Evolutionary conservation across 495 filamentous ascomycete genomes (phyloP).

Genomic region (Trichoderma asperelloides): DNA sequence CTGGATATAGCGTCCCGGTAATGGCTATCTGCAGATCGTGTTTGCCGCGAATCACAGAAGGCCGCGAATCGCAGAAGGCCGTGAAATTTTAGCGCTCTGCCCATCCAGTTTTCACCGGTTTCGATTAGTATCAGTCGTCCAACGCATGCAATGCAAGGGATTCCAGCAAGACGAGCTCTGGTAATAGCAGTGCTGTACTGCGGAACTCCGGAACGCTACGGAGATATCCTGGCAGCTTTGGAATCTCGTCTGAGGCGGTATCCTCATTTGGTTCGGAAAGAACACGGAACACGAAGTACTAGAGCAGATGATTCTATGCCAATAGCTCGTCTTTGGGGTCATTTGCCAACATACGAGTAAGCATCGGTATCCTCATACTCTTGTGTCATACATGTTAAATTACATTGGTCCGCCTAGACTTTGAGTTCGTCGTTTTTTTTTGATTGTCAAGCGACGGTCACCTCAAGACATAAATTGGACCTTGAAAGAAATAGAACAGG

Average conservation of each 20-base stretch:
- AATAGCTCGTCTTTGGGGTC: no score
- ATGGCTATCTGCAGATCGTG: background rate
- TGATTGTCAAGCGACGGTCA: no score
- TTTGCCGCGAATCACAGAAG: conserved; percentile 1
- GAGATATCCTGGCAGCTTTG: background rate
- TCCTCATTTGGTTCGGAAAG: background rate
- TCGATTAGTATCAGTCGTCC: background rate
- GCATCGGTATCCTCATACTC: no score
- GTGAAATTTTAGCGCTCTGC: background rate
- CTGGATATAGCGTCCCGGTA: background rate
- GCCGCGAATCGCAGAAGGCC: background rate
- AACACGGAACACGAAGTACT: no score
- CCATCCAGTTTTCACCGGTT: background rate
- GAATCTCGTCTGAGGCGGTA: background rate
- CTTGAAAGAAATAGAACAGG: no score
- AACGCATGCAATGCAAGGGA: background rate
- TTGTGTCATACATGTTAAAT: no score
- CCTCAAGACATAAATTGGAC: no score
- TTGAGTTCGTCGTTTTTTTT: no score
- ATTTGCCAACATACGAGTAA: no score
- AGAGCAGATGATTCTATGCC: no score
- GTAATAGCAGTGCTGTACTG: background rate
- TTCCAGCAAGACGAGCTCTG: background rate
- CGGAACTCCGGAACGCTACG: background rate
- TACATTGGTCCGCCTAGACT: no score